Percentiles rank a stretch among this genome's conserved stretches.
Conservation (phyloP, 495 filamentous ascomycete genomes). For the Penicillium roqueforti region DNA sequence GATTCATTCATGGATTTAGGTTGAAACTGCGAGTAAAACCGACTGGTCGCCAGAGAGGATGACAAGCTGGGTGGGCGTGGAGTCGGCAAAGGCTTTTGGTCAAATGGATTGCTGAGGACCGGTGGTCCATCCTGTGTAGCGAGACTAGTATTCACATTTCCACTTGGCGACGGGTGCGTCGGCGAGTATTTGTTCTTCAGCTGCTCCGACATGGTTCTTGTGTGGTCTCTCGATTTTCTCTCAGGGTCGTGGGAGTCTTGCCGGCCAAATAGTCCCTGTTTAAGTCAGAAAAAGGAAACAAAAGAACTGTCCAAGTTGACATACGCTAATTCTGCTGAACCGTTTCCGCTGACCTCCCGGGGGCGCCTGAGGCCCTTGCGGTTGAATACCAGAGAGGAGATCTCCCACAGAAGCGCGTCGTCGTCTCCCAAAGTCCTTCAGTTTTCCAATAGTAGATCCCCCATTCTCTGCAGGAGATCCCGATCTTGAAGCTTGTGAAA, state of each 20-base stretch:
- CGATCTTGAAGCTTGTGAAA: conserved; percentile 11
- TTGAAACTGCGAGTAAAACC: conserved; percentile 22
- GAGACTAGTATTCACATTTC: neutral
- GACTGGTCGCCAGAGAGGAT: conserved; percentile 6
- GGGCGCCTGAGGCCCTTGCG: conserved; percentile 19
- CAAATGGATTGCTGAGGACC: neutral
- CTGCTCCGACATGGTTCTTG: neutral
- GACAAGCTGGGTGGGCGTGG: conserved; percentile 8
- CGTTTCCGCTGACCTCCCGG: conserved; percentile 15
- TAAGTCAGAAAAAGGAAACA: neutral
- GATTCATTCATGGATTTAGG: conserved; percentile 6
- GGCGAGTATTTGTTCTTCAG: conserved; percentile 5
- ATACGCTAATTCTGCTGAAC: conserved; percentile 21
- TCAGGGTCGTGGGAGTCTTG: conserved; percentile 11
- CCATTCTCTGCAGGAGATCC: conserved; percentile 8
- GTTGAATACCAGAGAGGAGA: conserved; percentile 20
- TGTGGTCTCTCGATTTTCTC: neutral
- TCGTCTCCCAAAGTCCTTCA: conserved; percentile 30
- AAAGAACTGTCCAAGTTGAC: neutral
- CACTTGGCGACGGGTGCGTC: neutral
- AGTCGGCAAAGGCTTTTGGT: conserved; percentile 9
- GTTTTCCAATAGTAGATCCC: conserved; percentile 28
- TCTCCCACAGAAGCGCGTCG: conserved; percentile 31
- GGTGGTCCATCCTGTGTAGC: neutral
- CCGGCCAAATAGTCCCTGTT: conserved; percentile 20